These are phyloP conservation scores for Backusella westeae DNA, from an alignment of 192 early-diverging fungal genomes.

Conservation along the genomic window DNA sequence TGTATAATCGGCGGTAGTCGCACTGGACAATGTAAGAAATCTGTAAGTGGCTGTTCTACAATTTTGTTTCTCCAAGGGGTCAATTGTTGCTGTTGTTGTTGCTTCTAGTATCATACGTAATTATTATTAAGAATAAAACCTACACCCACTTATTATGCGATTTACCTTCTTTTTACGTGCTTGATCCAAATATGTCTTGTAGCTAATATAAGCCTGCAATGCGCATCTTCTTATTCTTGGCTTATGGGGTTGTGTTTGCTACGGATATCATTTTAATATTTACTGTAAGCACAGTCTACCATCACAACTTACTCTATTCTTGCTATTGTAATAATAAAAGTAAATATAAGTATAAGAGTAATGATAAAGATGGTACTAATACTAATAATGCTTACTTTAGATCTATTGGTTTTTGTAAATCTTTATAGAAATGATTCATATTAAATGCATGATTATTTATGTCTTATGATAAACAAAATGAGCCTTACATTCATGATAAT, in stretches of 20 bases:
- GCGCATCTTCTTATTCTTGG: slow-evolving; percentile 19
- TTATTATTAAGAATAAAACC: not conserved
- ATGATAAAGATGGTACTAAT: not conserved
- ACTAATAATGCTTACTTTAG: not conserved
- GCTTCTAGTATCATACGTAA: not conserved
- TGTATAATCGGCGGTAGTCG: not conserved
- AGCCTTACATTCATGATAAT: not conserved
- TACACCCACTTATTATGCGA: not conserved
- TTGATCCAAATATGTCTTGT: slow-evolving; percentile 26
- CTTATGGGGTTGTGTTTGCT: slow-evolving; percentile 15
- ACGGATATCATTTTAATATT: not conserved
- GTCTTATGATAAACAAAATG: not conserved
- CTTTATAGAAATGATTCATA: not conserved
- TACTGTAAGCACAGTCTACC: not conserved
- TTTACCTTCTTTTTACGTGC: slow-evolving; percentile 11
- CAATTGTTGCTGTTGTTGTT: not conserved
- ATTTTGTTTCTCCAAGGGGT: not conserved
- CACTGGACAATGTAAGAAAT: not conserved
- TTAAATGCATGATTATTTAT: not conserved
- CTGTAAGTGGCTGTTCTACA: slow-evolving; percentile 12
- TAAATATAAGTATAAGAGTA: not conserved
- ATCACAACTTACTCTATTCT: not conserved
- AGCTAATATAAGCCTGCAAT: slow-evolving; percentile 31
- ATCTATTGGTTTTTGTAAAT: not conserved
- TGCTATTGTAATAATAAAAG: not conserved